Base-by-base conservation (phyloP, 1,139 yeast genomes). In the Waltiozyma sp. region DNA sequence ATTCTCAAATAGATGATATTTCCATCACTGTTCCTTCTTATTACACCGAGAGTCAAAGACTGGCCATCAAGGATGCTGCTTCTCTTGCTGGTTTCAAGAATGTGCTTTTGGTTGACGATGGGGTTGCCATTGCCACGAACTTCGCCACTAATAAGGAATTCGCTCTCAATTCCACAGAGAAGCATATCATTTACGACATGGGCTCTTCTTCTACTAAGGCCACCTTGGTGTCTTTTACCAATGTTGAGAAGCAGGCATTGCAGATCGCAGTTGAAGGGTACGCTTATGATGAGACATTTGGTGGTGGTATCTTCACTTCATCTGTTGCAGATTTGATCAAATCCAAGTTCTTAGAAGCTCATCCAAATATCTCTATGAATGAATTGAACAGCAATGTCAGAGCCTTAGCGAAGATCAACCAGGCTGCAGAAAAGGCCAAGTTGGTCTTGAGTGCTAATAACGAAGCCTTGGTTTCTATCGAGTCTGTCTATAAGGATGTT, bases 201-300 rank as follows among this genome's bases (percentile, higher is more conserved):
- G 99, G 99, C 41, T 93, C 96, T 3, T 95, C 95, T 1, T 80
- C 94, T 1, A 84, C 95, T 1, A 77, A 80, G 45, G 95, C 96
- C 3, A 83, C 97, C 0, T 65, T 91, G 28, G 78, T 89, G 44
- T 78, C 91, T 1, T 68, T 80, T 49, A 64, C 66, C 35, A 74
- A 75, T 28, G 70, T 70, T 47, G 64, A 57, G 9, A 60, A 68
- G 6, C 51, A 56, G 14, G 65, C 68, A 1, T 51, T 66, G 19
- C 57, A 61, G 8, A 66, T 87, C 41, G 83, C 78, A 45, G 72
- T 87, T 33, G 83, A 81, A 57, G 88, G 86, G 33, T 73, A 80
- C 47, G 89, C 91, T 1, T 77, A 63, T 55, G 87, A 82, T 56
- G 67, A 69, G 18, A 52, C 64, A 1, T 65, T 87, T 41, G 94